These are phyloP conservation scores for Alternaria angustiovoidea DNA, from an alignment of 2,329 filamentous ascomycete genomes.

Conservation along the genomic window DNA sequence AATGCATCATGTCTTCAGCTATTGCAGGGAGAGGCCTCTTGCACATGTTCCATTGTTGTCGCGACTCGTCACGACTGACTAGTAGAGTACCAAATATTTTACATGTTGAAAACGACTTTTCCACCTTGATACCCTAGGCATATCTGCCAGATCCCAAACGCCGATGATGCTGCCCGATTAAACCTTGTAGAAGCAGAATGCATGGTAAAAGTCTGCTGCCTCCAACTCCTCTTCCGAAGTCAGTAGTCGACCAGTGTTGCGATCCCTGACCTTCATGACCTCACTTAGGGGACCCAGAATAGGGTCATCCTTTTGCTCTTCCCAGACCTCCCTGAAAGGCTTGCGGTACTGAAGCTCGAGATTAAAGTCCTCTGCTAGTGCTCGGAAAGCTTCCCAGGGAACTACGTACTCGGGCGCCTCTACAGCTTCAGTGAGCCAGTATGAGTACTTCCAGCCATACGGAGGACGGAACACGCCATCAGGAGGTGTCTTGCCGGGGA, in stretches of 20 bases:
- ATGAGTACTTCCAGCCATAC: constrained; percentile 98
- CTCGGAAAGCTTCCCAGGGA: constrained; percentile 96
- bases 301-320: constrained; percentile 84
- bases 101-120: neutral
- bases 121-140: neutral
- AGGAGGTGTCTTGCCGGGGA: constrained; percentile 80
- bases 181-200: constrained; percentile 97
- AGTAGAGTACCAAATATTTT: neutral
- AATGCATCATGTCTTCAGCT: neutral
- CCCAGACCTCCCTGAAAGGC: constrained; percentile 89
- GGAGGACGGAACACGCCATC: constrained; percentile 94
- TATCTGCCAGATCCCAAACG: constrained; percentile 8
- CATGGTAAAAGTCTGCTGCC: constrained; percentile 83
- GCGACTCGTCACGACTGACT: neutral
- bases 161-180: constrained; percentile 47
- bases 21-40: neutral
- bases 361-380: constrained; percentile 94
- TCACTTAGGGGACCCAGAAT: constrained; percentile 86
- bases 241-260: constrained; percentile 69
- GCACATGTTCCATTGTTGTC: neutral
- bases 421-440: constrained; percentile 94
- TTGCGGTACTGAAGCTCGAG: constrained; percentile 94
- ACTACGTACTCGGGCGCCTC: constrained; percentile 98
- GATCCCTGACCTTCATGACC: constrained; percentile 90
- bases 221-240: constrained; percentile 91